A percentile compares a stretch with the other conserved stretches of the same genome.
Conservation (phyloP, 345 rosid species). For the Aquilaria yunnanensis region DNA sequence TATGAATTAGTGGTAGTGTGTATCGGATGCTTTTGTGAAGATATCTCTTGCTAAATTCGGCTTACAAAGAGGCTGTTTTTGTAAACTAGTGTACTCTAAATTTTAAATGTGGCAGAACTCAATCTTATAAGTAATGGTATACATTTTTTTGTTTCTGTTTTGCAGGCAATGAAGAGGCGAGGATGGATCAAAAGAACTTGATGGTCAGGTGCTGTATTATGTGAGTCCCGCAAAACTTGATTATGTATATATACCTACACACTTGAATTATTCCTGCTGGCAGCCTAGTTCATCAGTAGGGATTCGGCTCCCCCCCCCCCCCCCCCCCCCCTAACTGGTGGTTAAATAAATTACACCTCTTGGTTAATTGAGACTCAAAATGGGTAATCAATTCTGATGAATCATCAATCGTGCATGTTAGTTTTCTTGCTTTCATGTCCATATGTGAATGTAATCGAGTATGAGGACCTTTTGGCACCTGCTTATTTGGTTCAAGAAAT, state of each 20-base stretch:
- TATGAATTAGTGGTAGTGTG: too few relatives aligned
- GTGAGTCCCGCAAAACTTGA: constrained; percentile 24
- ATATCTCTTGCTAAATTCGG: too few relatives aligned
- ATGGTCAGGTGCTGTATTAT: constrained; percentile 73
- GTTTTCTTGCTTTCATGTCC: neutral
- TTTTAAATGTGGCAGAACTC: too few relatives aligned
- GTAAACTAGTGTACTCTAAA: neutral
- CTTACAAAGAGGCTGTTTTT: neutral
- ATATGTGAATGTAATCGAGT: constrained; percentile 4
- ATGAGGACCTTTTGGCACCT: neutral
- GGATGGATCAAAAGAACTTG: constrained; percentile 78
- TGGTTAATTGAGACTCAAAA: constrained; percentile 9
- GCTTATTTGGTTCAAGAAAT: constrained; percentile 1
- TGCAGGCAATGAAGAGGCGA: constrained; percentile 84
- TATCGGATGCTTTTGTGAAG: too few relatives aligned
- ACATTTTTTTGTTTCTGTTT: neutral
- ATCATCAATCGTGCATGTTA: neutral
- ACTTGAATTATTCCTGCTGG: constrained; percentile 19
- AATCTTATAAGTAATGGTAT: neutral
- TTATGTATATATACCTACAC: constrained; percentile 30
- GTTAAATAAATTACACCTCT: constrained; percentile 27
- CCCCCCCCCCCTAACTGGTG: constrained; percentile 20
- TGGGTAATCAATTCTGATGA: neutral
- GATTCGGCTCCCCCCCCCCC: constrained; percentile 15
- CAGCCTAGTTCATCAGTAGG: constrained; percentile 17